These are phyloP conservation scores for Fusarium abutilonis DNA, from an alignment of 2,329 filamentous ascomycete species.

Conservation along the genomic window DNA sequence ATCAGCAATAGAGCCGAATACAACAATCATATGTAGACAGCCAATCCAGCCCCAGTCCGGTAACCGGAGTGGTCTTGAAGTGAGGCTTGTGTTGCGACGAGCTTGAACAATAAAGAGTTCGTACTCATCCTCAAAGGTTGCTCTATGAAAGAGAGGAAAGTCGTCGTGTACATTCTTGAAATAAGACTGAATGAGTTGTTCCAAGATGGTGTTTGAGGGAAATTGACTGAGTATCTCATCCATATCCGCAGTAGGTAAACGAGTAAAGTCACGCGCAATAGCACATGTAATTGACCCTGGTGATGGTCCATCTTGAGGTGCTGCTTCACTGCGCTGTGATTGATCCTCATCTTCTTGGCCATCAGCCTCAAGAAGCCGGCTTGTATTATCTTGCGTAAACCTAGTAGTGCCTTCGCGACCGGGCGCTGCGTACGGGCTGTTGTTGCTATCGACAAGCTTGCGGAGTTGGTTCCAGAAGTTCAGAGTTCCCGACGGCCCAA, in stretches of 20 bases:
- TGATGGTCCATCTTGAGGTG: slow-evolving; percentile 36
- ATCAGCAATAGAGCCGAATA: slow-evolving; percentile 49
- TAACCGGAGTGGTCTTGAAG: slow-evolving; percentile 13
- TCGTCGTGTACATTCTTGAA: slow-evolving; percentile 51
- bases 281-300: slow-evolving; percentile 44
- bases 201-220: slow-evolving; percentile 43
- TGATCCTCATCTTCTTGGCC: slow-evolving; percentile 29
- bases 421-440: slow-evolving; percentile 6
- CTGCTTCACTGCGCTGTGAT: background rate
- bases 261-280: slow-evolving; percentile 45
- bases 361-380: slow-evolving; percentile 31
- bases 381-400: slow-evolving; percentile 34
- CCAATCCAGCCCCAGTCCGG: slow-evolving; percentile 51
- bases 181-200: slow-evolving; percentile 49
- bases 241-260: slow-evolving; percentile 40
- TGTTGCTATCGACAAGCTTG: slow-evolving; percentile 44
- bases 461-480: slow-evolving; percentile 51
- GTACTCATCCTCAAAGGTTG: slow-evolving; percentile 50
- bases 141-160: slow-evolving; percentile 51
- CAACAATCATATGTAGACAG: slow-evolving; percentile 52
- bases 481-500: slow-evolving; percentile 51
- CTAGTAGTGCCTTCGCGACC: slow-evolving; percentile 7
- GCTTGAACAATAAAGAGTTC: slow-evolving; percentile 44
- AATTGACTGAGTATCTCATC: slow-evolving; percentile 46
- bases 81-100: slow-evolving; percentile 10